Evolutionary conservation across 352 stramenopile genomes (phyloP), one percentile per base, ranked within the genome.

Genomic region (Pythium folliculosum): DNA sequence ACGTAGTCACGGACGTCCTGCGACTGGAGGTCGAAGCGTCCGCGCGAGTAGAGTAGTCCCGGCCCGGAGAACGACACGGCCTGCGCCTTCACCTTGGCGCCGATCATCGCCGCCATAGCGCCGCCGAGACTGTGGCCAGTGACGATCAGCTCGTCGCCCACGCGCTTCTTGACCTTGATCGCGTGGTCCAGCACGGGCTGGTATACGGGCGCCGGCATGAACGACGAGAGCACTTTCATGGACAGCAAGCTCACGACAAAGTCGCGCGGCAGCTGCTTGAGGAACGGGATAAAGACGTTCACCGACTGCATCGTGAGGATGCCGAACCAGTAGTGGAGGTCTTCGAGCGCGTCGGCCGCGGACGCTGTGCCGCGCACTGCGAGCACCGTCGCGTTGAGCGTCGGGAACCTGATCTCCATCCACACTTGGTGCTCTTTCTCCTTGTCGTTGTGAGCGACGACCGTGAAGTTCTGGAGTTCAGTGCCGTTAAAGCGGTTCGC

Each of bases 51-150:
- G 4, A 92, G 60, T 17, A 92, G 67, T 0, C 86, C 86, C 4
- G 86, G 86, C 0, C 86, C 84, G 5, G 86, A 92, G 63, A 94
- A 90, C 14, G 84, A 92, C 25, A 94, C 81, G 8, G 82, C 86
- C 17, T 78, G 83, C 9, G 83, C 82, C 45, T 92, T 81, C 14
- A 82, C 88, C 66, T 88, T 91, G 30, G 86, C 86, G 16, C 84
- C 86, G 22, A 88, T 73, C 84, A 92, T 89, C 5, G 81, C 86
- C 9, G 86, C 86, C 57, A 94, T 92, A 8, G 86, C 76, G 17
- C 86, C 86, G 13, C 86, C 86, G 17, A 94, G 75, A 72, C 82
- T 91, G 72, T 94, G 86, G 38, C 86, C 86, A 13, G 86, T 92
- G 63, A 94, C 60, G 27, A 94, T 81, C 38, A 94, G 68, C 48